These are phyloP conservation scores for Chaetomium sp. DNA, from an alignment of 2,329 filamentous ascomycete species.

Conservation along the genomic window DNA sequence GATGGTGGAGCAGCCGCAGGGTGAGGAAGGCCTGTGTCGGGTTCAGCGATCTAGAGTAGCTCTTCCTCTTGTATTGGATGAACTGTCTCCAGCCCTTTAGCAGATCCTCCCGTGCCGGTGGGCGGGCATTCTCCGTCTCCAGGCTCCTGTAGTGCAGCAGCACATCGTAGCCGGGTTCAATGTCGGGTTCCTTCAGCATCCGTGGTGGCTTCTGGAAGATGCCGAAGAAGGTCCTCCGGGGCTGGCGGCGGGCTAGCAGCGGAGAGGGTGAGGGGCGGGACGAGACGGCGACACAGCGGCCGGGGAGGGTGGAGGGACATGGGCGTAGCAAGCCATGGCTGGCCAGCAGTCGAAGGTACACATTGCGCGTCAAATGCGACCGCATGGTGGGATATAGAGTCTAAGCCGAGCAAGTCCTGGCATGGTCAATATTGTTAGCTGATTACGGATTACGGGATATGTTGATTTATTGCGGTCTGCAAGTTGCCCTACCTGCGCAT, in stretches of 20 bases:
- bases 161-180: conserved; percentile 70
- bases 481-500: conserved; percentile 32
- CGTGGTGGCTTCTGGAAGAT: conserved; percentile 63
- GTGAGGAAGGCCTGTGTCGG: conserved; percentile 67
- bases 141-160: conserved; percentile 70
- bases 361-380: conserved; percentile 61
- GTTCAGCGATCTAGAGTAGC: conserved; percentile 56
- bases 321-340: conserved; percentile 46
- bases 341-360: conserved; percentile 59
- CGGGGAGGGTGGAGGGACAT: conserved; percentile 35
- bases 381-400: conserved; percentile 49
- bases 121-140: conserved; percentile 63
- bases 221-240: conserved; percentile 61
- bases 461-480: not conserved
- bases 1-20: conserved; percentile 51
- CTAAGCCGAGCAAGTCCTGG: conserved; percentile 32
- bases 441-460: not conserved
- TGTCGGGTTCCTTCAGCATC: conserved; percentile 61
- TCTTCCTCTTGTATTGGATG: conserved; percentile 56
- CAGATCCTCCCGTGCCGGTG: conserved; percentile 65
- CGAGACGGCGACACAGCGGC: conserved; percentile 27
- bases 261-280: conserved; percentile 18
- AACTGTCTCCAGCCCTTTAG: conserved; percentile 65
- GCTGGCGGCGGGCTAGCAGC: conserved; percentile 23
- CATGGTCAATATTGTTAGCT: conserved; percentile 2